Evolutionary conservation across 352 stramenopile genomes (phyloP).

Genomic region (Globisporangium recalcitrans): DNA sequence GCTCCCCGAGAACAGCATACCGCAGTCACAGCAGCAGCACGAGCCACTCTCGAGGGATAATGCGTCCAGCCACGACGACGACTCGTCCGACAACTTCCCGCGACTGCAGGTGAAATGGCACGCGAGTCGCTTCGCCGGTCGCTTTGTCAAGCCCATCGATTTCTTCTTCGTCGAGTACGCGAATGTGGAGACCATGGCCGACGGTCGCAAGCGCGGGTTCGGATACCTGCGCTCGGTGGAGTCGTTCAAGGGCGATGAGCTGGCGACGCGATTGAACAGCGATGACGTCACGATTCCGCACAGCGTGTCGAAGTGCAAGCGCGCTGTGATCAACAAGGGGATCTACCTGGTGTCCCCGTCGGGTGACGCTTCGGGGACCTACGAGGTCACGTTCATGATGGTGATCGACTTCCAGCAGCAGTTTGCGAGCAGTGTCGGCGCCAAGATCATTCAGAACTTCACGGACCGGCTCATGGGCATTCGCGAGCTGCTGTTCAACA

Average conservation of each 20-base stretch:
- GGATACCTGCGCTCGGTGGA: constrained; percentile 78
- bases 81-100: constrained; percentile 40
- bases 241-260: constrained; percentile 78
- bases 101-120: constrained; percentile 84
- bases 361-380: constrained; percentile 30
- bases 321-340: constrained; percentile 77
- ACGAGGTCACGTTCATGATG: constrained; percentile 83
- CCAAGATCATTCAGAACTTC: constrained; percentile 77
- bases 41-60: constrained; percentile 31
- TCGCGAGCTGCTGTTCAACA: constrained; percentile 80
- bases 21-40: constrained; percentile 9
- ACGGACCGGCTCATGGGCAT: constrained; percentile 74
- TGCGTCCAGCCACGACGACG: constrained; percentile 40
- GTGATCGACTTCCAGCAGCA: constrained; percentile 84
- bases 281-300: constrained; percentile 61
- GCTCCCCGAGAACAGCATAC: constrained; percentile 25
- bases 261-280: constrained; percentile 57
- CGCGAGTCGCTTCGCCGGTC: constrained; percentile 71
- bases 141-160: constrained; percentile 79
- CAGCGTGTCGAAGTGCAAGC: constrained; percentile 85
- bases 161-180: constrained; percentile 88
- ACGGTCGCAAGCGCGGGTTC: constrained; percentile 63
- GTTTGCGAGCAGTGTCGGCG: constrained; percentile 48
- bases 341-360: constrained; percentile 59
- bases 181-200: constrained; percentile 63